A percentile compares a stretch with the other conserved stretches of the same genome.
These are phyloP conservation scores for Dianthus caryophyllus DNA, from an alignment of 148 eudicot species.

Conservation along the genomic window DNA sequence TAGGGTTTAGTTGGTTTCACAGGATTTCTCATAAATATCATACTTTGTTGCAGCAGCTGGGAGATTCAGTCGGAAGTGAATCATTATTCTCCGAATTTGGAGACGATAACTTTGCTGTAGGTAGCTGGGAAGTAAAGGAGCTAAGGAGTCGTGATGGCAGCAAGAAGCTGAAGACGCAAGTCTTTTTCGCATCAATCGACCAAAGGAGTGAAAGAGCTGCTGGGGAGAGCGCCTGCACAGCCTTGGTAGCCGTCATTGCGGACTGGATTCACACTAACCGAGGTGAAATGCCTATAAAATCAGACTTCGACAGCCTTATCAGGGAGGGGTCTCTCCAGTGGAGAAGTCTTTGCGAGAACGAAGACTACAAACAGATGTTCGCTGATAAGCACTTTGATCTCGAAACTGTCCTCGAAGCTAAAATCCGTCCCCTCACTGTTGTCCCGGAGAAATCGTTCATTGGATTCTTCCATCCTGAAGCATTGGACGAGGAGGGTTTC, in stretches of 20 bases:
- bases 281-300: constrained; percentile 60
- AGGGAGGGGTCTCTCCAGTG: constrained; percentile 74
- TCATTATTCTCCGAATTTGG: constrained; percentile 54
- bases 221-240: constrained; percentile 85
- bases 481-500: constrained; percentile 47
- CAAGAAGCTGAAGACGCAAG: constrained; percentile 55
- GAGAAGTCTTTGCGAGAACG: constrained; percentile 66
- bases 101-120: constrained; percentile 66
- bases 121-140: constrained; percentile 69
- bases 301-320: constrained; percentile 67
- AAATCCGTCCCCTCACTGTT: constrained; percentile 46
- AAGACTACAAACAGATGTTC: constrained; percentile 41
- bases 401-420: constrained; percentile 64
- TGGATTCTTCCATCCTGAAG: constrained; percentile 77
- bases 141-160: constrained; percentile 62
- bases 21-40: background rate
- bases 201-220: constrained; percentile 75
- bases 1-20: background rate
- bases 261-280: constrained; percentile 68
- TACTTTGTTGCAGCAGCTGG: constrained; percentile 31
- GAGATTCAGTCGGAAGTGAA: constrained; percentile 33
- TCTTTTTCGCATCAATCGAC: constrained; percentile 83
- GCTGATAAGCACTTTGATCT: constrained; percentile 90
- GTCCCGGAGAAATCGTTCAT: constrained; percentile 62
- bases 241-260: constrained; percentile 78